Evolutionary conservation across 345 rosid species (phyloP), one percentile per base, ranked within the genome.

Genomic region (Eucalyptus sideroxylon): DNA sequence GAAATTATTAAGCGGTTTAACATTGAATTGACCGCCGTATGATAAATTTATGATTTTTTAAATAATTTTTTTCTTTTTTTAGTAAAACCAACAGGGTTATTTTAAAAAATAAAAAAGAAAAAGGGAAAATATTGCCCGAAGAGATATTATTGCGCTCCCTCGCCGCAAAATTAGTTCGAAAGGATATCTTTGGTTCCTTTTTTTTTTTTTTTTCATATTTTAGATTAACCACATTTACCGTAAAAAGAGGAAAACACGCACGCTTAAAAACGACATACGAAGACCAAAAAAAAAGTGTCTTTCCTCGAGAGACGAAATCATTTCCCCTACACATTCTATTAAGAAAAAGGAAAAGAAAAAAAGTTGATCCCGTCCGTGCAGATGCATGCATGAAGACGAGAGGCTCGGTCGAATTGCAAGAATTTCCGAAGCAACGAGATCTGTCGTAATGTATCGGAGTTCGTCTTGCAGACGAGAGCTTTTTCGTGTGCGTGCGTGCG

Each of bases 1-100:
- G 62, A 23, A 23, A 56, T 56, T 0, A 56, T 56, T 56, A 26
- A 56, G 13, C 1, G 6, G 1, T 56, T 56, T 56, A 56, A 23
- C 6, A 56, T 56, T 56, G 30, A 24, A 24, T 23, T 0, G 3
- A 56, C 6, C 2, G 37, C 0, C 1, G 3, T 24, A 24, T 11
- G 6, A 56, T 56, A 56, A 26, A 26, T 56, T 56, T 56, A 24
- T 23, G 30, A 56, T 26, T 56, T 56, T 56, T 56, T 24, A 0
- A 0, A 24, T 56, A 23, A 9, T 9, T 23, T 56, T 56, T 56
- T 24, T 2, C 3, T 0, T 56, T 56, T 56, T 56, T 26, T 10
- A 56, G 30, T 24, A 56, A 56, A 26, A 56, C 30, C 30, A 24
- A 56, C 2, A 2, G 30, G 62, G 14, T 56, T 23, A 56, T 56